Conservation (phyloP, 2,329 filamentous ascomycete genomes). For the Nigrospora sphaerica region DNA sequence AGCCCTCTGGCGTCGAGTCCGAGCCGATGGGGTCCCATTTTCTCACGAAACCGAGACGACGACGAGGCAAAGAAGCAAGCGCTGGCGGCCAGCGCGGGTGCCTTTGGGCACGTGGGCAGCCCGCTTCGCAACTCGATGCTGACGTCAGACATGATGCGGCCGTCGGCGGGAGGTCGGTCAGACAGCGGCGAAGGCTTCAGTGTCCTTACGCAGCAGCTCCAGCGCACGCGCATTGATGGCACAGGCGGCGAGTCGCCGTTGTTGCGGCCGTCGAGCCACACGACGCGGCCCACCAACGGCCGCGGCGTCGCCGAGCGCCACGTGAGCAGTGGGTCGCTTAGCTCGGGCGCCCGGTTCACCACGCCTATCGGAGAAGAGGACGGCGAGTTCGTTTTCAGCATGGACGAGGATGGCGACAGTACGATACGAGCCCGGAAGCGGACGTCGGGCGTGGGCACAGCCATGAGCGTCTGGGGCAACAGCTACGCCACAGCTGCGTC, state of each 20-base stretch:
- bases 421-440: conserved; percentile 40
- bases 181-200: conserved; percentile 45
- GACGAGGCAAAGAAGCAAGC: conserved; percentile 41
- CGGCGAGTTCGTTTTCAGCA: conserved; percentile 56
- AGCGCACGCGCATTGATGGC: conserved; percentile 49
- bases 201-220: conserved; percentile 54
- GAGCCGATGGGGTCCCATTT: conserved; percentile 54
- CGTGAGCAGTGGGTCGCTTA: conserved; percentile 51
- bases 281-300: conserved; percentile 31
- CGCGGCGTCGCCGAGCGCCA: conserved; percentile 44
- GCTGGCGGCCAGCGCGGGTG: conserved; percentile 35
- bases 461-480: conserved; percentile 19
- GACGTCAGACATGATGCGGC: conserved; percentile 42
- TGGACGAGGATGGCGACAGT: conserved; percentile 53
- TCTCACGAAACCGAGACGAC: conserved; percentile 53
- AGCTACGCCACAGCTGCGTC: conserved; percentile 24
- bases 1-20: conserved; percentile 53
- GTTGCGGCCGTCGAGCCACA: conserved; percentile 41
- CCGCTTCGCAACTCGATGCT: conserved; percentile 58
- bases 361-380: conserved; percentile 62
- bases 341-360: conserved; percentile 52
- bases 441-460: conserved; percentile 31
- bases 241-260: conserved; percentile 33
- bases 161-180: conserved; percentile 33
- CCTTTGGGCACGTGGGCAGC: conserved; percentile 60